Base-by-base conservation (phyloP, 1,284 basidiomycete genomes). In the Peniophora sp. region DNA sequence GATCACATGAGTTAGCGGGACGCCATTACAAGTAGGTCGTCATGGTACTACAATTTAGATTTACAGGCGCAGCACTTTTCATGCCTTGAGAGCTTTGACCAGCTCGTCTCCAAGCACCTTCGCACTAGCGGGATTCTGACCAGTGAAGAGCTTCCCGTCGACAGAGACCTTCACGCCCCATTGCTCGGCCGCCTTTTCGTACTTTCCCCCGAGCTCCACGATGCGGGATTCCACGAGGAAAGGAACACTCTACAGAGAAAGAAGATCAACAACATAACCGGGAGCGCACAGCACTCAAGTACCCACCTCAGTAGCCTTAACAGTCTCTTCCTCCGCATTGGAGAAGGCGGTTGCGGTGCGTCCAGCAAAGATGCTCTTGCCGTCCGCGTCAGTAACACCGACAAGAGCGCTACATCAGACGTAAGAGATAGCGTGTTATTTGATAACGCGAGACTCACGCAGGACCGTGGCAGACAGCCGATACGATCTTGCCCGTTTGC, bases 381-480 rank as follows among this genome's bases (percentile, higher is more conserved):
- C 81, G 2, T 73, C 61, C 1, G 69, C 65, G 57, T 79, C 80
- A 16, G 73, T 77, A 6, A 67, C 81, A 12, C 72, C 71, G 17
- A 81, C 74, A 19, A 89, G 66, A 41, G 78, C 77, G 44, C 70
- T 61, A 45, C 16, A 12, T 39, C 10, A 27, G 9, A 46, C 3
- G 19, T 36, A 8, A 19, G 9, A 16, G 17, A 3, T 10, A 32
- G 25, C 34, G 23, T 19, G 14, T 14, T 23, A 17, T 39, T 10
- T 45, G 24, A n/a, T 16, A 22, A 45, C 16, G 17, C 12, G 36
- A 22, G 25, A 60, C 68, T 58, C 53, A 71, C 67, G 76, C 83
- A 55, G 85, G 77, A 27, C 85, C 87, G 64, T 89, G 87, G 68
- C 86, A 89, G n/a, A 90, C 85, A 5, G 85, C 85, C 27, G 77